phyloP scores from a whole-genome alignment of 352 stramenopile species.

The Globisporangium spiculum region DNA sequence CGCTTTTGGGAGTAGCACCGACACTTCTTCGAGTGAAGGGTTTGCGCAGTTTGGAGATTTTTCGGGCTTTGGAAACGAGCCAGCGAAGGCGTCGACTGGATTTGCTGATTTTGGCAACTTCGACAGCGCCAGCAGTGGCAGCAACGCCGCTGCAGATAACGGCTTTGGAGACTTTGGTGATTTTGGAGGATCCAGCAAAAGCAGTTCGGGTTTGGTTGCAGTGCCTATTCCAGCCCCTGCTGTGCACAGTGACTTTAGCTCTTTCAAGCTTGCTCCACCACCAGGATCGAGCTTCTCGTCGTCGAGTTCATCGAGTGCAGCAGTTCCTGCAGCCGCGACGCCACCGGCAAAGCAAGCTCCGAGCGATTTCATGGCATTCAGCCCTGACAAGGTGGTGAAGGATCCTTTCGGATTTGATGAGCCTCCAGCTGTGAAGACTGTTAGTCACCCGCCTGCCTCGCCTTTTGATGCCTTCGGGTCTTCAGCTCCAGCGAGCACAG shows the following conservation, averaged over 20 bases:
- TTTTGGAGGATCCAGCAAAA: conserved; percentile 32
- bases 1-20: conserved; percentile 23
- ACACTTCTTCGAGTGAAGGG: conserved; percentile 22
- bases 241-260: conserved; percentile 42
- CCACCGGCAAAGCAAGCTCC: conserved; percentile 19
- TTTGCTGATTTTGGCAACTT: conserved; percentile 65
- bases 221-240: conserved; percentile 25
- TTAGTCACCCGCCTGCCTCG: conserved; percentile 8
- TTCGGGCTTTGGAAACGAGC: conserved; percentile 54
- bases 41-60: conserved; percentile 79
- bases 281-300: conserved; percentile 45
- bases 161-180: conserved; percentile 55
- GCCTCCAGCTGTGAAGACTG: conserved; percentile 22
- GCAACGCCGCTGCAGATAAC: conserved; percentile 17
- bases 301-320: conserved; percentile 21
- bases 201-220: conserved; percentile 23
- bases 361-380: conserved; percentile 74
- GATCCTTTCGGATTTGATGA: conserved; percentile 61
- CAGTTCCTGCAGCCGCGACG: conserved; percentile 12
- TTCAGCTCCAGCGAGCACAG: conserved; percentile 2
- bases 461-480: conserved; percentile 14
- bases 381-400: conserved; percentile 31
- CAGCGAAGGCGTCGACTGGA: conserved; percentile 31
- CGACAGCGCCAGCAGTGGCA: conserved; percentile 19
- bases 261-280: conserved; percentile 71